Evolutionary conservation across 176 grass and related monocot species (phyloP).

Genomic region (Pontederia paniculata): DNA sequence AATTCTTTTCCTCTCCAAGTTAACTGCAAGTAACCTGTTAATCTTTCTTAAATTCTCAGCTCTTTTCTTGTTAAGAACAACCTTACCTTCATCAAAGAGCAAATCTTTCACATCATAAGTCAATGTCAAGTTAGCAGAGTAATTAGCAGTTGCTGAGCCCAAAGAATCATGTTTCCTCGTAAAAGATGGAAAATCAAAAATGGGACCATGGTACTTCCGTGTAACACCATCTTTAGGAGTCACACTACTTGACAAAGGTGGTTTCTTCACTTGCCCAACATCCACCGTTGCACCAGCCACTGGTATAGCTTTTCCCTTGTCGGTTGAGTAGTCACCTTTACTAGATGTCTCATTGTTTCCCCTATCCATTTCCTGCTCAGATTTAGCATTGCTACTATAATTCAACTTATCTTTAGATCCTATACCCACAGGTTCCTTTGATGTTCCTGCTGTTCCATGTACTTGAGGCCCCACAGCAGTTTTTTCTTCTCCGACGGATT

Average conservation of each 20-base stretch:
- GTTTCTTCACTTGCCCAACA: constrained; percentile 64
- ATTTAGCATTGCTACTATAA: constrained; percentile 55
- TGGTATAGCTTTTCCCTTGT: constrained; percentile 70
- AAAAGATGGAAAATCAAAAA: constrained; percentile 93
- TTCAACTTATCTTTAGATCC: constrained; percentile 37
- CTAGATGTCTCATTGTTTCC: constrained; percentile 45
- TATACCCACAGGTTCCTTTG: constrained; percentile 50
- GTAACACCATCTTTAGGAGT: constrained; percentile 46
- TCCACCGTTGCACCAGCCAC: constrained; percentile 35
- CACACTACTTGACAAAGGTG: constrained; percentile 37
- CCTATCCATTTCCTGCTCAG: constrained; percentile 73
- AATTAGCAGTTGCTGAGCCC: constrained; percentile 39
- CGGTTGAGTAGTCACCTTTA: constrained; percentile 45
- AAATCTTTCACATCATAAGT: constrained; percentile 92
- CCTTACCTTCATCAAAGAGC: constrained; percentile 67
- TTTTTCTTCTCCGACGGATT: constrained; percentile 52
- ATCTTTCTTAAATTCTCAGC: constrained; percentile 87
- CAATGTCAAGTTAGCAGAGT: constrained; percentile 65
- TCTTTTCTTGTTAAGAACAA: constrained; percentile 72
- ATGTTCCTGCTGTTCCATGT: constrained; percentile 33
- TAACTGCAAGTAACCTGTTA: constrained; percentile 73
- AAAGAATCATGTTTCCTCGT: constrained; percentile 84
- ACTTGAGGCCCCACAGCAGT: constrained; percentile 22
- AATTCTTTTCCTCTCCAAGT: constrained; percentile 89
- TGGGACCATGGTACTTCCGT: constrained; percentile 86